Conservation (phyloP, 805 yeast genomes). For the Lipomyces starkeyi region DNA sequence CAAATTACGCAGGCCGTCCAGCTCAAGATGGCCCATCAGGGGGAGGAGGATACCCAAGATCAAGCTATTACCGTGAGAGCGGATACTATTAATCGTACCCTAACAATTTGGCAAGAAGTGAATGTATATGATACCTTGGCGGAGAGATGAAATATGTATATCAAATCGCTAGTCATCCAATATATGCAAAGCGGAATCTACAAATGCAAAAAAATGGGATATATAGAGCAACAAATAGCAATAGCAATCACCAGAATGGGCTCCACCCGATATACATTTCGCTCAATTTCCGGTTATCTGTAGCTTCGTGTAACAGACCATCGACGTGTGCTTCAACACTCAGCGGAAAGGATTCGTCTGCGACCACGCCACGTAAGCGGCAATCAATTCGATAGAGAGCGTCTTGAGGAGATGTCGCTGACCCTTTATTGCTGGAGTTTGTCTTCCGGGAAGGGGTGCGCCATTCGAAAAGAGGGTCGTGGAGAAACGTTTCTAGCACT, state of each 20-base stretch:
- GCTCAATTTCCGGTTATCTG: conserved; percentile 69
- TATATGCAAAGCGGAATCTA: not conserved
- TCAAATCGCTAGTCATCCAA: not conserved
- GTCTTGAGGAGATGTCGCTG: conserved; percentile 32
- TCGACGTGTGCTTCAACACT: conserved; percentile 94
- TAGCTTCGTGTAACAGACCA: conserved; percentile 80
- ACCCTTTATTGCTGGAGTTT: not conserved
- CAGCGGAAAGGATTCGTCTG: conserved; percentile 67
- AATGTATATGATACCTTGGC: not conserved
- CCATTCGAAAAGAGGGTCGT: conserved; percentile 92
- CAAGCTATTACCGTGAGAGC: not conserved
- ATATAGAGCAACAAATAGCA: too few relatives aligned
- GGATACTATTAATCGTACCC: conserved; percentile 4
- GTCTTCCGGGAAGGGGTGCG: conserved; percentile 44
- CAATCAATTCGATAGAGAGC: conserved; percentile 29
- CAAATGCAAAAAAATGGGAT: not conserved
- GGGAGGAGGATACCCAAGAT: conserved; percentile 4
- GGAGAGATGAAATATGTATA: not conserved
- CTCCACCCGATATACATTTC: conserved; percentile 97
- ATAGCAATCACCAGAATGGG: conserved; percentile 54
- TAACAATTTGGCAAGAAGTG: too few relatives aligned
- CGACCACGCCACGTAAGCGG: conserved; percentile 24
- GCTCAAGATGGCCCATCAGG: not conserved
- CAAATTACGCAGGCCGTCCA: not conserved
- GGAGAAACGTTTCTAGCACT: conserved; percentile 86